Conservation (phyloP, 1,284 basidiomycete species). For the Tranzscheliella williamsii region DNA sequence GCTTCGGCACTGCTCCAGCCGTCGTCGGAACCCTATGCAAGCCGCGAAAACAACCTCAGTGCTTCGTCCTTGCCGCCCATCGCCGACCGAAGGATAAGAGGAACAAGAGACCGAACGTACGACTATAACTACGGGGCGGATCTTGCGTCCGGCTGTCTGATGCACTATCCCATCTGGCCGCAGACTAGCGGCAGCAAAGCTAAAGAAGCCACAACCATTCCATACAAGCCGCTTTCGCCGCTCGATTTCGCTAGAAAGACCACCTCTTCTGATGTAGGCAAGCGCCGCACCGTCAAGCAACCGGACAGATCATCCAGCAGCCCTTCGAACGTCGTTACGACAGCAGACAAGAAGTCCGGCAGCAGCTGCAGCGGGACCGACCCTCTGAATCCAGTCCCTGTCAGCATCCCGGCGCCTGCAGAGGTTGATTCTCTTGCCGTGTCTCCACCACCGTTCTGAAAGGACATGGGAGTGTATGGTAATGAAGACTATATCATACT, state of each 20-base stretch:
- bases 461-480: too few species aligned
- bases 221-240: slow-evolving; percentile 8
- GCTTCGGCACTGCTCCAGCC: neutral
- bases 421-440: too few species aligned
- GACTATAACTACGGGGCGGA: slow-evolving; percentile 6
- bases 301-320: neutral
- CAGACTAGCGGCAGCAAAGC: slow-evolving; percentile 1
- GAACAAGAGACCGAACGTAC: slow-evolving; percentile 1
- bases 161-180: slow-evolving; percentile 17
- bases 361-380: neutral
- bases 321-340: neutral
- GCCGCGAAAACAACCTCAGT: neutral
- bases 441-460: too few species aligned
- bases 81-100: too few species aligned
- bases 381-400: neutral
- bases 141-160: slow-evolving; percentile 13
- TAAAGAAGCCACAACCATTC: neutral
- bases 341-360: neutral
- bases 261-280: neutral
- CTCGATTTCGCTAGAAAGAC: slow-evolving; percentile 8
- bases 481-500: too few species aligned
- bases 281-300: neutral
- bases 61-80: too few species aligned
- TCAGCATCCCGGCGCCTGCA: too few species aligned
- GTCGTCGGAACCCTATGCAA: neutral